These are phyloP conservation scores for Ascosphaera aggregata DNA, from an alignment of 2,329 filamentous ascomycete species.

Conservation along the genomic window DNA sequence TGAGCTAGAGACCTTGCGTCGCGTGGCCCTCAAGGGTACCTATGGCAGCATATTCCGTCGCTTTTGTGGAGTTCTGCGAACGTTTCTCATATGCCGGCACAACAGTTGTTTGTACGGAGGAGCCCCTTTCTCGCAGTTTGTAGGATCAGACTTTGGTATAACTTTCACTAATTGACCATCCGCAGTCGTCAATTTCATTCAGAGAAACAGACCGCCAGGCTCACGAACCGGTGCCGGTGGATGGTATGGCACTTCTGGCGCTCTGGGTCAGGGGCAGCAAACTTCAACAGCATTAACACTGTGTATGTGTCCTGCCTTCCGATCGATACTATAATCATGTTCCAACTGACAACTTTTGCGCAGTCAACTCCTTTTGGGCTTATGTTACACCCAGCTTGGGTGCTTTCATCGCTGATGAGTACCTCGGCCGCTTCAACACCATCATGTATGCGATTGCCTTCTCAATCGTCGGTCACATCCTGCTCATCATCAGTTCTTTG, in stretches of 20 bases:
- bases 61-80: constrained; percentile 52
- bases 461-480: constrained; percentile 40
- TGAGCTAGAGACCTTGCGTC: constrained; percentile 14
- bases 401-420: constrained; percentile 41
- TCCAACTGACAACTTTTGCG: constrained; percentile 1
- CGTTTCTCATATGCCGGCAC: constrained; percentile 59
- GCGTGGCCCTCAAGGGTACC: constrained; percentile 26
- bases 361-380: constrained; percentile 37
- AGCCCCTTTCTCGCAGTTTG: neutral
- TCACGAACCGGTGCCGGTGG: constrained; percentile 31
- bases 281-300: constrained; percentile 28
- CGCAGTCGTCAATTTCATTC: constrained; percentile 37
- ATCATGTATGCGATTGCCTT: constrained; percentile 42
- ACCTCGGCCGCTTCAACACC: constrained; percentile 44
- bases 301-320: constrained; percentile 13
- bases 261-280: constrained; percentile 34
- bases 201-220: constrained; percentile 28
- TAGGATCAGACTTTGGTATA: no score
- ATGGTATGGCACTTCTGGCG: constrained; percentile 27
- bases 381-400: constrained; percentile 36
- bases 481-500: constrained; percentile 41
- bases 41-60: constrained; percentile 43
- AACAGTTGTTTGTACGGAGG: constrained; percentile 34
- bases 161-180: no score
- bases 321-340: neutral